These are phyloP conservation scores for Lathyrus oleraceus DNA, from an alignment of 306 rosid species.

Conservation along the genomic window DNA sequence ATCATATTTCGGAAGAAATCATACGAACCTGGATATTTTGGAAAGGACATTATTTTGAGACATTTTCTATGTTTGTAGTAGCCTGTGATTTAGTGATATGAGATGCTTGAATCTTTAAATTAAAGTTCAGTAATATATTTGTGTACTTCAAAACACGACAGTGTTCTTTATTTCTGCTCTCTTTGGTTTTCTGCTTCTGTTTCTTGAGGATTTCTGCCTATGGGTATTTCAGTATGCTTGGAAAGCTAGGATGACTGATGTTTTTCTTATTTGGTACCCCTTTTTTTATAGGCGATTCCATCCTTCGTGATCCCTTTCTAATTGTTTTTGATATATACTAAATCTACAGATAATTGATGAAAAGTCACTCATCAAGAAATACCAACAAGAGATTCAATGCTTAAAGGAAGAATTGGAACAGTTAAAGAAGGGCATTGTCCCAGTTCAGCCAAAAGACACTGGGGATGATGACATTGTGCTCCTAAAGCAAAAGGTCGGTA, in stretches of 20 bases:
- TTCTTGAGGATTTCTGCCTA: neutral
- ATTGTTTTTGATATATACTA: constrained; percentile 7
- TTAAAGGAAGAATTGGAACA: constrained; percentile 93
- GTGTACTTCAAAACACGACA: too few species aligned
- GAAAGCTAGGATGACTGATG: neutral
- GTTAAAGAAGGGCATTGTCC: constrained; percentile 76
- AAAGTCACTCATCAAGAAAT: constrained; percentile 96
- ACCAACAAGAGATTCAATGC: constrained; percentile 86
- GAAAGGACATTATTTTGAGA: too few species aligned
- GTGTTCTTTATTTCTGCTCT: too few species aligned
- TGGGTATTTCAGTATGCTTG: constrained; percentile 17
- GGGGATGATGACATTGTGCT: constrained; percentile 72
- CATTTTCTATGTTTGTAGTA: too few species aligned
- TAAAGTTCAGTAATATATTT: too few species aligned
- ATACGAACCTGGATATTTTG: too few species aligned
- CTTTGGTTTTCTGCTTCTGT: neutral
- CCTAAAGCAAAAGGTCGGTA: constrained; percentile 92
- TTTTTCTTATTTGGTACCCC: constrained; percentile 11
- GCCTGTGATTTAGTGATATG: too few species aligned
- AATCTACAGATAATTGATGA: constrained; percentile 92
- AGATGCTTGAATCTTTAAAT: too few species aligned
- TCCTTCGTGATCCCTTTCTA: constrained; percentile 11
- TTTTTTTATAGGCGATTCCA: constrained; percentile 17
- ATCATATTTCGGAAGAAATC: too few species aligned
- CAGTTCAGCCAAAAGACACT: constrained; percentile 69